A percentile compares a stretch with the other conserved stretches of the same genome.
Evolutionary conservation across 169 alveolate genomes (phyloP).

Genomic region (Cryptosporidium tyzzeri): DNA sequence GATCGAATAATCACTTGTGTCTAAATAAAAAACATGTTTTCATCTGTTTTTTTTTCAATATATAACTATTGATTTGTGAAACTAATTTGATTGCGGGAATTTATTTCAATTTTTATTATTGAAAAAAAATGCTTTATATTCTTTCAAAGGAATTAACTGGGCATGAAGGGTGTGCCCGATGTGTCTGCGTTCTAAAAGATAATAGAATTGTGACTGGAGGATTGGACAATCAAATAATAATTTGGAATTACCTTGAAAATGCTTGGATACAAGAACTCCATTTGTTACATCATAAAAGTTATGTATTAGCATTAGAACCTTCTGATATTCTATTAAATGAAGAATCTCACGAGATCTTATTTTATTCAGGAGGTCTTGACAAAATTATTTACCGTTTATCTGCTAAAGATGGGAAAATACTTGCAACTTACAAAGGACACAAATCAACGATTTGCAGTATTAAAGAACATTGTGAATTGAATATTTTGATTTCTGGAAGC

Average conservation of each 20-base stretch:
- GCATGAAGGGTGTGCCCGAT: conserved; percentile 46
- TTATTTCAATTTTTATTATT: neutral
- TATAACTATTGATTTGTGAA: neutral
- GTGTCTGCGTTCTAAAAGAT: conserved; percentile 49
- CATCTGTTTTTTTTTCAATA: neutral
- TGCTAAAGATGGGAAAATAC: conserved; percentile 17
- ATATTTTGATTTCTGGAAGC: conserved; percentile 56
- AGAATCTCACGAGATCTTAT: neutral
- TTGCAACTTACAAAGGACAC: conserved; percentile 41
- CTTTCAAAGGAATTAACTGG: conserved; percentile 62
- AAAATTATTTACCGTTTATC: conserved; percentile 61
- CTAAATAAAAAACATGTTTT: neutral
- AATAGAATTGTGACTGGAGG: conserved; percentile 67
- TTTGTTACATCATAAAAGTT: conserved; percentile 27
- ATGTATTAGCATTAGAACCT: conserved; percentile 56
- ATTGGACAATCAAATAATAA: conserved; percentile 33
- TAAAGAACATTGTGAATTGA: neutral
- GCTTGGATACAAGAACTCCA: conserved; percentile 10
- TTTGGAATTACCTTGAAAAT: conserved; percentile 17
- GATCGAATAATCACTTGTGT: neutral
- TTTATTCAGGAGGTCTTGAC: conserved; percentile 68
- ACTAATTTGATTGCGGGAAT: neutral
- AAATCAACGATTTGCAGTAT: conserved; percentile 50
- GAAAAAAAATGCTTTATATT: conserved; percentile 12
- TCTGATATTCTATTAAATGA: neutral